Evolutionary conservation across 225 moss, liverwort and hornwort species (phyloP).

Genomic region (Bryoerythrophyllum caledonicum): DNA sequence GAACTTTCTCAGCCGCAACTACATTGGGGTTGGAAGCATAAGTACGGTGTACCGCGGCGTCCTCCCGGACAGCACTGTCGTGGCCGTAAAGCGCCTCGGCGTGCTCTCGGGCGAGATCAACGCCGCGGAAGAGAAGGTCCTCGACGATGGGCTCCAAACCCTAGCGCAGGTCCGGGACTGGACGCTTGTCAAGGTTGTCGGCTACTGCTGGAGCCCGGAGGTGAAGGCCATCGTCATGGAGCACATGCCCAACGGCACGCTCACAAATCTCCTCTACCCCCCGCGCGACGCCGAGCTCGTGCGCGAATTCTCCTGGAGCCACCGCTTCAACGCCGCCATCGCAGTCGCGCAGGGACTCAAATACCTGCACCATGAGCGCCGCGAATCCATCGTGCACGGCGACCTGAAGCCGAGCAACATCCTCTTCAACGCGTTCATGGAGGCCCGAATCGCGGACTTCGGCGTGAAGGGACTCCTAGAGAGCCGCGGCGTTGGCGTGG

Average conservation of each 20-base stretch:
- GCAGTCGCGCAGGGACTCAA: slow-evolving; percentile 35
- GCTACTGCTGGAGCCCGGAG: slow-evolving; percentile 38
- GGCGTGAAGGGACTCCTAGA: slow-evolving; percentile 26
- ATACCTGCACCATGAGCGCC: slow-evolving; percentile 58
- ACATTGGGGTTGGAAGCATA: slow-evolving; percentile 43
- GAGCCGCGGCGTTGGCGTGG: slow-evolving; percentile 13
- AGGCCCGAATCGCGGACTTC: slow-evolving; percentile 37
- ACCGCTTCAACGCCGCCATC: slow-evolving; percentile 42
- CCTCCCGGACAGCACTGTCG: slow-evolving; percentile 22
- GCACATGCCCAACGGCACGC: slow-evolving; percentile 43
- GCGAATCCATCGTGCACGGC: slow-evolving; percentile 35
- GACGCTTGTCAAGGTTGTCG: slow-evolving; percentile 37
- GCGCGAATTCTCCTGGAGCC: slow-evolving; percentile 37
- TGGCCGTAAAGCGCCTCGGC: slow-evolving; percentile 52
- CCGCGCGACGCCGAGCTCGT: slow-evolving; percentile 14
- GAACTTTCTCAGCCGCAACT: slow-evolving; percentile 30
- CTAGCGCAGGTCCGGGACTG: slow-evolving; percentile 29
- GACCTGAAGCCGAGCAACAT: slow-evolving; percentile 48
- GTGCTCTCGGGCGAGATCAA: slow-evolving; percentile 25
- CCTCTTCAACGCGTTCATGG: slow-evolving; percentile 34
- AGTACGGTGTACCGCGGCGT: slow-evolving; percentile 53
- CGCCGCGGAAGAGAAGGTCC: slow-evolving; percentile 20
- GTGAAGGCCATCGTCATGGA: slow-evolving; percentile 48
- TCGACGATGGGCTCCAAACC: slow-evolving; percentile 24
- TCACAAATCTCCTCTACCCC: slow-evolving; percentile 28